A percentile compares a stretch with the other conserved stretches of the same genome.
These are phyloP conservation scores for Scleroderma bovista DNA, from an alignment of 768 basidiomycete species.

Conservation along the genomic window DNA sequence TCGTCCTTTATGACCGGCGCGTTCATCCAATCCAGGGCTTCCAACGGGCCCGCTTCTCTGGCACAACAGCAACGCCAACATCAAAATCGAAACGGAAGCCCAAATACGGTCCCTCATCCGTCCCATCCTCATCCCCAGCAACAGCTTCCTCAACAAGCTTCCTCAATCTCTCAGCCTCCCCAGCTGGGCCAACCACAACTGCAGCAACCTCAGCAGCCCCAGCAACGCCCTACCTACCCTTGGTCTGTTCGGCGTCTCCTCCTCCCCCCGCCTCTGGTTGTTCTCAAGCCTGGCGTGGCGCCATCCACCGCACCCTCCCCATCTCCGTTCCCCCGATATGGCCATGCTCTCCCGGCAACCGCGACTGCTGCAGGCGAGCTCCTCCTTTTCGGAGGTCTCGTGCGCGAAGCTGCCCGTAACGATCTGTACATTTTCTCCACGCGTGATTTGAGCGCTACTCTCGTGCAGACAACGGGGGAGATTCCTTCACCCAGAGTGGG, in stretches of 20 bases:
- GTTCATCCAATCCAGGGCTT: slow-evolving; percentile 16
- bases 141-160: slow-evolving; percentile 29
- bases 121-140: slow-evolving; percentile 28
- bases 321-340: slow-evolving; percentile 93
- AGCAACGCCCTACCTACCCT: slow-evolving; percentile 63
- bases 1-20: slow-evolving; percentile 11
- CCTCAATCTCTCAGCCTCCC: slow-evolving; percentile 15
- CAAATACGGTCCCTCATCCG: slow-evolving; percentile 23
- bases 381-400: slow-evolving; percentile 95
- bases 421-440: slow-evolving; percentile 91
- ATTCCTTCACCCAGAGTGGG: slow-evolving; percentile 89
- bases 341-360: slow-evolving; percentile 81
- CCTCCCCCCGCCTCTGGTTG: slow-evolving; percentile 60
- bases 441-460: slow-evolving; percentile 69
- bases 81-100: slow-evolving; percentile 31
- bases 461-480: slow-evolving; percentile 86
- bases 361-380: slow-evolving; percentile 82
- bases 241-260: slow-evolving; percentile 76
- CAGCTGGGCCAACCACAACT: slow-evolving; percentile 19
- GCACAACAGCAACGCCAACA: slow-evolving; percentile 33
- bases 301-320: slow-evolving; percentile 70
- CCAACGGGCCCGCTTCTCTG: slow-evolving; percentile 18
- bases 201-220: slow-evolving; percentile 30
- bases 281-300: slow-evolving; percentile 58
- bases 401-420: slow-evolving; percentile 82